Evolutionary conservation across 768 basidiomycete species (phyloP).

Genomic region (Amanita muscaria): DNA sequence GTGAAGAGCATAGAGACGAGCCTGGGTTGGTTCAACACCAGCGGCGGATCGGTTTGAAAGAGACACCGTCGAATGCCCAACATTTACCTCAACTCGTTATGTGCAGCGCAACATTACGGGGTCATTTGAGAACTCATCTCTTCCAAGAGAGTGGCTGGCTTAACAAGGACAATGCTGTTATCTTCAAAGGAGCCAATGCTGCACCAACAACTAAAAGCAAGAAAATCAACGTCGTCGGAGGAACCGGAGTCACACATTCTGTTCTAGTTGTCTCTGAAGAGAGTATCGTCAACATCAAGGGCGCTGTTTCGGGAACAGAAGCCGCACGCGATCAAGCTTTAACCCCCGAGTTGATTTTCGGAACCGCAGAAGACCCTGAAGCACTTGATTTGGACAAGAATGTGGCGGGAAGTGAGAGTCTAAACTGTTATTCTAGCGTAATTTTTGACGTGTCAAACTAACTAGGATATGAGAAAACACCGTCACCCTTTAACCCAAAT

Average conservation of each 20-base stretch:
- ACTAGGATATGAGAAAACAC: constrained; percentile 35
- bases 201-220: constrained; percentile 10
- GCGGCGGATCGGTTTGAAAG: not conserved
- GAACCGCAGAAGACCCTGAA: constrained; percentile 9
- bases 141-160: constrained; percentile 55
- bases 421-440: constrained; percentile 4
- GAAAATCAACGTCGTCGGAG: constrained; percentile 13
- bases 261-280: constrained; percentile 52
- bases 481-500: constrained; percentile 46
- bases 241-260: constrained; percentile 34
- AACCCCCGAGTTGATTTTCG: constrained; percentile 15
- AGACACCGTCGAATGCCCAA: not conserved
- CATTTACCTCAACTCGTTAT: constrained; percentile 51
- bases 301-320: constrained; percentile 26
- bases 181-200: constrained; percentile 24
- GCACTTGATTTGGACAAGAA: constrained; percentile 13
- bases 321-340: constrained; percentile 13
- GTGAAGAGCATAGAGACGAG: constrained; percentile 13
- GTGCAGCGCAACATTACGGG: constrained; percentile 63
- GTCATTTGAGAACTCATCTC: constrained; percentile 43
- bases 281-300: constrained; percentile 48
- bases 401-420: constrained; percentile 18
- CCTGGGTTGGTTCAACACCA: constrained; percentile 7
- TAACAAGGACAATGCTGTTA: constrained; percentile 31
- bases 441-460: constrained; percentile 9